Base-by-base conservation (phyloP, 441 rosid genomes). In the Capsella rubella region DNA sequence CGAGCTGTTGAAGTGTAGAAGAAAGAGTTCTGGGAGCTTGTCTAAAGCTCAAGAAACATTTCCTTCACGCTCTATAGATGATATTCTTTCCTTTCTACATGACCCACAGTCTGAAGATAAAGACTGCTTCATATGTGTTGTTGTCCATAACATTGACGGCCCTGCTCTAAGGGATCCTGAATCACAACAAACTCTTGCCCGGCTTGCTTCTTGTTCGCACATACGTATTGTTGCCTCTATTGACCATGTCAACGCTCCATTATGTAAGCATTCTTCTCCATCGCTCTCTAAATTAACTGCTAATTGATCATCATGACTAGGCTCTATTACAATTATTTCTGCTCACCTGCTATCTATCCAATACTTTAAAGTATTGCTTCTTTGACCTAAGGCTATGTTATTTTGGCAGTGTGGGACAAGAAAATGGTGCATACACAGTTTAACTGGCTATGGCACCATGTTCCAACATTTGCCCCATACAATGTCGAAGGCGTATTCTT, bases 351-450 rank as follows among this genome's bases (percentile, higher is more conserved):
- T 53, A 27, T 63, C 51, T 31, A 34, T 54, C 46, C 5, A 62
- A 52, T 37, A 53, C 31, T 47, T 66, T 4, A 29, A 4, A 29
- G 21, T 27, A 47, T 45, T 3, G 18, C 66, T 25, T 51, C 12
- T 52, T 69, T 66, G 65, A 64, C 67, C 28, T 52, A 60, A 58
- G 29, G 31, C 7, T 21, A 35, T 60, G 53, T 14, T 13, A 72
- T 55, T 8, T 76, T 79, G 78, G 35, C 79, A 92, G 98, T 90
- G 84, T 92, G 99, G 98, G 98, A 95, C 86, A 95, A 95, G 93
- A 93, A 95, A 88, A 91, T 95, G 94, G 97, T 91, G 73, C 87
- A 91, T 78, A 83, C 84, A 35, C 95, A 91, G 78, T 95, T 89
- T 69, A 91, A 92, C 73, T 95, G 99, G 98, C 79, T 80, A 64